Evolutionary conservation across 805 yeast species (phyloP).

Genomic region (Starmerella scarabaei): DNA sequence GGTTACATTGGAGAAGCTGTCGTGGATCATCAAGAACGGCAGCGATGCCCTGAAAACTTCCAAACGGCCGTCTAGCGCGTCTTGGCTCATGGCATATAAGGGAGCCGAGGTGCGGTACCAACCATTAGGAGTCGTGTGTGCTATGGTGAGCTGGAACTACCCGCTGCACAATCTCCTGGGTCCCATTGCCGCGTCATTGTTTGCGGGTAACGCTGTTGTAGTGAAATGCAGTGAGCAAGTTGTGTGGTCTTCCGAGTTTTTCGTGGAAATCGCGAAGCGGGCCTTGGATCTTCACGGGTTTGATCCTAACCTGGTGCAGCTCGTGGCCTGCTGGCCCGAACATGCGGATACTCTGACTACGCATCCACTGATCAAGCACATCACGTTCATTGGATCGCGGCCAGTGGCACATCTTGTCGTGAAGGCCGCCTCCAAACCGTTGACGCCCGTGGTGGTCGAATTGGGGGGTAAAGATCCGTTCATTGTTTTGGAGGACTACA

Average conservation of each 20-base stretch:
- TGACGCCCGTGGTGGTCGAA: conserved; percentile 92
- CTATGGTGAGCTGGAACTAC: conserved; percentile 93
- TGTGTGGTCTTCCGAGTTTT: conserved; percentile 83
- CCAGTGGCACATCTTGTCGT: conserved; percentile 86
- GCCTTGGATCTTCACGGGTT: conserved; percentile 63
- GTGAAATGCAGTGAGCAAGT: conserved; percentile 94
- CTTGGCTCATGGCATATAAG: conserved; percentile 74
- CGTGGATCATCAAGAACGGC: conserved; percentile 82
- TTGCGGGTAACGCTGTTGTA: conserved; percentile 83
- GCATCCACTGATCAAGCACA: conserved; percentile 70
- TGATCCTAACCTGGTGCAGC: conserved; percentile 72
- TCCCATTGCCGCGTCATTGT: conserved; percentile 76
- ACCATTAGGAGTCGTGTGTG: conserved; percentile 80
- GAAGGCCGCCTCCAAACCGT: conserved; percentile 65
- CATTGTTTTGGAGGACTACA: conserved; percentile 52
- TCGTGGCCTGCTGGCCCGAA: conserved; percentile 79
- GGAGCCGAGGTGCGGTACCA: conserved; percentile 89
- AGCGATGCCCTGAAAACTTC: conserved; percentile 57
- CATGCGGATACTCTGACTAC: conserved; percentile 77
- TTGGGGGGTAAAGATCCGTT: conserved; percentile 94
- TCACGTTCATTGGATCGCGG: conserved; percentile 92
- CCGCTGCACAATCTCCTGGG: conserved; percentile 93
- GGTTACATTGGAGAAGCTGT: conserved; percentile 85
- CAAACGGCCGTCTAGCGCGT: conserved; percentile 75
- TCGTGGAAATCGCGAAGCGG: conserved; percentile 53